phyloP scores from a whole-genome alignment of 495 filamentous ascomycete species.

The Cetradonia linearis region DNA sequence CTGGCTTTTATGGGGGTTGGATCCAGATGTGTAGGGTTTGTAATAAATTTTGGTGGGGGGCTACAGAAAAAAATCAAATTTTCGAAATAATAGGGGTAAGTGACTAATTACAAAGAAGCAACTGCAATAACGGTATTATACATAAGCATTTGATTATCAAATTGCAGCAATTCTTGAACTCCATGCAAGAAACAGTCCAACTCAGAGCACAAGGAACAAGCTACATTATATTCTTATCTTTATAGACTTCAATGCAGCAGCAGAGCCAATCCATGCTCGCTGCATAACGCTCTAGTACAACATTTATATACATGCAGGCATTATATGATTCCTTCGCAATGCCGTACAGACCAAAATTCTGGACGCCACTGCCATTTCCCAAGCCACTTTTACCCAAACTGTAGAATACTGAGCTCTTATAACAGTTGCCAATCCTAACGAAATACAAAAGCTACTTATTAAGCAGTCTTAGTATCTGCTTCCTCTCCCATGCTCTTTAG shows the following conservation, averaged over 20 bases:
- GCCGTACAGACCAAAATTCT: neutral
- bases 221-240: neutral
- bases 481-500: constrained; percentile 18
- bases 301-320: neutral
- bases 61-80: no score
- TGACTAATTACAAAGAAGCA: no score
- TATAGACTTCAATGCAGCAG: neutral
- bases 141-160: no score
- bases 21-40: no score
- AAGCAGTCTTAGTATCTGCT: constrained; percentile 11
- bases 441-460: neutral
- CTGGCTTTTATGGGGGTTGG: no score
- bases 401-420: neutral
- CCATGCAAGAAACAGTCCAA: no score
- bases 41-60: no score
- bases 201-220: neutral
- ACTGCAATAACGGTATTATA: no score
- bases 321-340: neutral
- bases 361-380: neutral
- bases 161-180: neutral
- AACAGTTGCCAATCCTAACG: neutral
- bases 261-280: neutral
- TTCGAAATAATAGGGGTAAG: no score
- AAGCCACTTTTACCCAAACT: neutral
- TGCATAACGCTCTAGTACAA: neutral